Base-by-base conservation (phyloP, 441 rosid species). In the Bocquillonia castaneifolia region DNA sequence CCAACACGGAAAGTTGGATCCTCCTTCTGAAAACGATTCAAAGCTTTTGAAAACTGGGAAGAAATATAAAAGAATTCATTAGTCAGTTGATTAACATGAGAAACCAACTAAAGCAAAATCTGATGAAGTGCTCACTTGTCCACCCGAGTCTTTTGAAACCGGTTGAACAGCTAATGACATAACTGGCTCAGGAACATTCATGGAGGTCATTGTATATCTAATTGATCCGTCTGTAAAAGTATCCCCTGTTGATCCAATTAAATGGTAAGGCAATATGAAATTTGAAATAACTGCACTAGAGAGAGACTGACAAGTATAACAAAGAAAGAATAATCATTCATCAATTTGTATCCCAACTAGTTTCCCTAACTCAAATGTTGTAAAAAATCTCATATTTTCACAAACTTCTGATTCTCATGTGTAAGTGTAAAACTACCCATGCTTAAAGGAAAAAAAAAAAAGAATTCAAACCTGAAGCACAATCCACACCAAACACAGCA, bases 1-100 rank as follows among this genome's bases (percentile, higher is more conserved):
- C 98, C 97, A 66, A 95, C 99, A 47, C 90, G 90, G 83, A 95
- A 95, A 57, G 98, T 95, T 66, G 99, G 99, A 82, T 95, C 99
- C 81, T 95, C 99, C 66, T 56, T 92, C 82, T 86, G 93, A 72
- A 95, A 95, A 51, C 97, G 95, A 70, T 86, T 87, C 82, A 95
- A 85, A 74, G 99, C 99, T 82, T 95, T 95, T 15, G 99, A 92
- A 75, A 95, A 95, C 98, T 95, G 73, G 10, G 68, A 57, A 72
- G 18, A 23, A 26, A 66, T 14, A 66, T 15, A 42, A 9, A 29
- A 59, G 25, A n/a, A 63, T 7, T 55, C 1, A 36, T 56, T 18
- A 32, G 45, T 36, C 23, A 65, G 48, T 52, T 70, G 64, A 28
- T 18, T 53, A 52, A 45, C 56, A 68, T 45, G 23, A 25, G 22